Percentiles rank a stretch among this genome's conserved stretches.
Conservation (phyloP, 2,329 filamentous ascomycete species). For the Neoscytalidium dimidiatum region DNA sequence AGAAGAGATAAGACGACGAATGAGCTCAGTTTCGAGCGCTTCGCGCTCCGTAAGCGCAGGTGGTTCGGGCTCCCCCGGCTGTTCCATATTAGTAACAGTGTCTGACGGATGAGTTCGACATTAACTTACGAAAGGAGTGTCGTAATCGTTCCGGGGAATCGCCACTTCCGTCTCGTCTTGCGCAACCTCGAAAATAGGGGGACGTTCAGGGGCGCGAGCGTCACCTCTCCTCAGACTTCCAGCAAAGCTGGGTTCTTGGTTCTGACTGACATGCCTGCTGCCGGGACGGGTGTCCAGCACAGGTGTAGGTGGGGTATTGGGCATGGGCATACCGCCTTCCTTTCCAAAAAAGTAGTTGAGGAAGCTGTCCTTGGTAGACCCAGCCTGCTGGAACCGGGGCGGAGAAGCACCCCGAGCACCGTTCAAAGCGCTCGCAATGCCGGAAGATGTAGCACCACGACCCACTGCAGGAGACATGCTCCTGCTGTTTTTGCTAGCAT, state of each 20-base stretch:
- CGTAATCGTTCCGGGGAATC: constrained; percentile 44
- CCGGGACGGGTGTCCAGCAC: constrained; percentile 37
- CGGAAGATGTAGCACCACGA: constrained; percentile 59
- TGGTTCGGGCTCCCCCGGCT: constrained; percentile 59
- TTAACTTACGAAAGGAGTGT: constrained; percentile 62
- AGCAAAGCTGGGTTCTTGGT: constrained; percentile 76
- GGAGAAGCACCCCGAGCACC: constrained; percentile 64
- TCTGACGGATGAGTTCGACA: constrained; percentile 60
- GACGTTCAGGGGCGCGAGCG: constrained; percentile 50
- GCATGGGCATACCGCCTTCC: constrained; percentile 64
- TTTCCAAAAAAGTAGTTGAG: constrained; percentile 99
- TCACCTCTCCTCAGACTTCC: constrained; percentile 77
- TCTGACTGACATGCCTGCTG: constrained; percentile 74
- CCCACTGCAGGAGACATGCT: constrained; percentile 82
- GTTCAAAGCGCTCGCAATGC: constrained; percentile 68
- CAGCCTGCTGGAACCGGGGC: constrained; percentile 57
- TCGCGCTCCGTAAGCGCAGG: constrained; percentile 93
- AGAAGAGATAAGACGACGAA: constrained; percentile 91
- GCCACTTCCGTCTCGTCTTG: constrained; percentile 42
- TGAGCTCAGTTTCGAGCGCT: constrained; percentile 95
- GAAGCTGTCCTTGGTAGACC: constrained; percentile 79
- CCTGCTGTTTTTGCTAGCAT: constrained; percentile 62
- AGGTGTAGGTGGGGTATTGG: constrained; percentile 29
- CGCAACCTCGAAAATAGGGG: constrained; percentile 45
- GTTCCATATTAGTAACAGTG: not conserved